These are phyloP conservation scores for Aureobasidium vineae DNA, from an alignment of 2,329 filamentous ascomycete species.

Conservation along the genomic window DNA sequence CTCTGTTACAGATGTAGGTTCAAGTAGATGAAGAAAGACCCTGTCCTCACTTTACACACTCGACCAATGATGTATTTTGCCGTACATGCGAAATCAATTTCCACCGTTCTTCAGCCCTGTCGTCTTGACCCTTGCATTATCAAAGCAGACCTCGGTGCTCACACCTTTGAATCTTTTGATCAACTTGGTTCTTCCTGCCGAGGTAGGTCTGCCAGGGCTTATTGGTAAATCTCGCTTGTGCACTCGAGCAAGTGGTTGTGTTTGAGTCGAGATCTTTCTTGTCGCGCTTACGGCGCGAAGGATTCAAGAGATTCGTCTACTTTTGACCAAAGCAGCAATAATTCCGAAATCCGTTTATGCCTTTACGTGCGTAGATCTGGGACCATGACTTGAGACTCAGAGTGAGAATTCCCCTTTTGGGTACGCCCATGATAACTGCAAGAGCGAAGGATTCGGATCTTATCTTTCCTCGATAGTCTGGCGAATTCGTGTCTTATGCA, in stretches of 20 bases:
- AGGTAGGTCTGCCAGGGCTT: not conserved
- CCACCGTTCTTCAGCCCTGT: conserved; percentile 18
- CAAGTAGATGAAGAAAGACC: conserved; percentile 11
- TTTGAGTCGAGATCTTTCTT: not conserved
- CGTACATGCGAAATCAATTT: not conserved
- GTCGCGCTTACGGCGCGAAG: not conserved
- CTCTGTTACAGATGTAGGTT: conserved; percentile 2
- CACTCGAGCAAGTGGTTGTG: not conserved
- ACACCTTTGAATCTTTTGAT: not conserved
- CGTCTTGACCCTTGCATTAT: not conserved
- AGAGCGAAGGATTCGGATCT: conserved; percentile 4
- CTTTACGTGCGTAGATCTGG: not conserved
- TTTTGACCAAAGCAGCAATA: not conserved
- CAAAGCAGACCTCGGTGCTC: not conserved
- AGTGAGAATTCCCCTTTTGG: not conserved
- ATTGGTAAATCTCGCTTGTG: conserved; percentile 5
- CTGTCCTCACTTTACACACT: not conserved
- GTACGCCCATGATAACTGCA: not conserved
- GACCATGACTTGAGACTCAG: not conserved
- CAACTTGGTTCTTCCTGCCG: not conserved
- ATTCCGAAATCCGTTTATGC: not conserved
- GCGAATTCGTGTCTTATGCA: not conserved
- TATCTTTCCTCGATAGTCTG: not conserved
- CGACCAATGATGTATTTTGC: conserved; percentile 1
- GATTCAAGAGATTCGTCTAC: not conserved